Conservation (phyloP, 768 basidiomycete species). For the Russula virescens region DNA sequence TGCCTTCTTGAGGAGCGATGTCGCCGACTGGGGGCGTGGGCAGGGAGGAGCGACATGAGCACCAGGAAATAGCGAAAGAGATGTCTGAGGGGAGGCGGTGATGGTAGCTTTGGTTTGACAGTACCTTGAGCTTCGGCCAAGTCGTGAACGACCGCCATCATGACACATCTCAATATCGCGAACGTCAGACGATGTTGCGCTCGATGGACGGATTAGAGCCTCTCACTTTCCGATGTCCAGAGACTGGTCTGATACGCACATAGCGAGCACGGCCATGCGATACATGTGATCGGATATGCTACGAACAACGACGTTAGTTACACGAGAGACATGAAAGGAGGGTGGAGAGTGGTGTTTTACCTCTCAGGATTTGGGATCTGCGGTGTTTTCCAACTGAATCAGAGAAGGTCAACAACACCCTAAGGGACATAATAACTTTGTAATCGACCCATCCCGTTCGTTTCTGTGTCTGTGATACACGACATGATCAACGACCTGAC, state of each 20-base stretch:
- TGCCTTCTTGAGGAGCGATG: constrained; percentile 84
- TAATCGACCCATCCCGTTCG: constrained; percentile 93
- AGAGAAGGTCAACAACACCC: constrained; percentile 6
- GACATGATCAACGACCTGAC: background rate
- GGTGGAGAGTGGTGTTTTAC: constrained; percentile 40
- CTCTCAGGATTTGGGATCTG: constrained; percentile 84
- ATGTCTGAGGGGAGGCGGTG: background rate
- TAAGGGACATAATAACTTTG: constrained; percentile 39
- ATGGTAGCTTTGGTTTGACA: background rate
- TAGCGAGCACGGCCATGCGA: constrained; percentile 89
- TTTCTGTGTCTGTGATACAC: constrained; percentile 77
- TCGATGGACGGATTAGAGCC: background rate
- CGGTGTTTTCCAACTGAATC: background rate
- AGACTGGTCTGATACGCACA: constrained; percentile 72
- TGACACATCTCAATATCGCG: constrained; percentile 54
- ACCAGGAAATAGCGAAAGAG: no score
- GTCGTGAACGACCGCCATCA: constrained; percentile 92
- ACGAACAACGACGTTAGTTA: background rate
- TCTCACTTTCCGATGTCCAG: constrained; percentile 70
- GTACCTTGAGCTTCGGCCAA: constrained; percentile 90
- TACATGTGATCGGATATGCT: constrained; percentile 94
- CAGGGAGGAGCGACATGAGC: background rate
- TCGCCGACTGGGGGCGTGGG: constrained; percentile 77
- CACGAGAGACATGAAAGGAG: background rate
- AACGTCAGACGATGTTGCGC: background rate